phyloP scores from a whole-genome alignment of 2,329 filamentous ascomycete genomes.

The Aphanocladium album region DNA sequence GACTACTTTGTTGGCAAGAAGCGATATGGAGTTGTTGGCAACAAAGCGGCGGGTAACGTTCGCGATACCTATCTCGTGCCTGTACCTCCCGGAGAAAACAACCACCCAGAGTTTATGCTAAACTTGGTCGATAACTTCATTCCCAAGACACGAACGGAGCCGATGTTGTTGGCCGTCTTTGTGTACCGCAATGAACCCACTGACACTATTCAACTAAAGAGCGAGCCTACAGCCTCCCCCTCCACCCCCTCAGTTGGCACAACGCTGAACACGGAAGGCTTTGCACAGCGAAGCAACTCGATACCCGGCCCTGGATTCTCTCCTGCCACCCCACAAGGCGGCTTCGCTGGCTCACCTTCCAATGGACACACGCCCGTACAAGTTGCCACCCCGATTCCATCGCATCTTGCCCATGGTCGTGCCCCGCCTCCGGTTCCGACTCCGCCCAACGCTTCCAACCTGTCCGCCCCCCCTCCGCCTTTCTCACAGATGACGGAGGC shows the following conservation, averaged over 20 bases:
- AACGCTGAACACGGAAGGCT: constrained; percentile 28
- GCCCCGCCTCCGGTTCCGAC: constrained; percentile 17
- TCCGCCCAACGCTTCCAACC: constrained; percentile 13
- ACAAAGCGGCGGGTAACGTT: constrained; percentile 68
- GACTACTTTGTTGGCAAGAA: constrained; percentile 80
- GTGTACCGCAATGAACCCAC: constrained; percentile 65
- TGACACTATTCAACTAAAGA: constrained; percentile 27
- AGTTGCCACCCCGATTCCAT: constrained; percentile 14
- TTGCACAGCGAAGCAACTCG: constrained; percentile 41
- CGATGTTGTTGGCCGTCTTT: constrained; percentile 77
- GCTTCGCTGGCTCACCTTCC: constrained; percentile 17
- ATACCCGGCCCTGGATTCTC: constrained; percentile 50
- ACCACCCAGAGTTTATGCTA: constrained; percentile 79
- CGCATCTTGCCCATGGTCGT: constrained; percentile 12
- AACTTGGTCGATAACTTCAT: constrained; percentile 82
- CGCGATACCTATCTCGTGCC: constrained; percentile 91
- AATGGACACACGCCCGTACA: constrained; percentile 12
- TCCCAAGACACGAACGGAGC: constrained; percentile 64
- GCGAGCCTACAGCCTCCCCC: constrained; percentile 4
- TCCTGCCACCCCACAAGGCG: constrained; percentile 41
- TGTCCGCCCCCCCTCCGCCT: constrained; percentile 17
- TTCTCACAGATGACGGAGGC: constrained; percentile 23
- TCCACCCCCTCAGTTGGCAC: constrained; percentile 13
- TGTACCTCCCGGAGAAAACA: constrained; percentile 64
- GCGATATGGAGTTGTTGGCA: constrained; percentile 81